Evolutionary conservation across 805 yeast genomes (phyloP).

Genomic region (Yamadazyma scolyti): DNA sequence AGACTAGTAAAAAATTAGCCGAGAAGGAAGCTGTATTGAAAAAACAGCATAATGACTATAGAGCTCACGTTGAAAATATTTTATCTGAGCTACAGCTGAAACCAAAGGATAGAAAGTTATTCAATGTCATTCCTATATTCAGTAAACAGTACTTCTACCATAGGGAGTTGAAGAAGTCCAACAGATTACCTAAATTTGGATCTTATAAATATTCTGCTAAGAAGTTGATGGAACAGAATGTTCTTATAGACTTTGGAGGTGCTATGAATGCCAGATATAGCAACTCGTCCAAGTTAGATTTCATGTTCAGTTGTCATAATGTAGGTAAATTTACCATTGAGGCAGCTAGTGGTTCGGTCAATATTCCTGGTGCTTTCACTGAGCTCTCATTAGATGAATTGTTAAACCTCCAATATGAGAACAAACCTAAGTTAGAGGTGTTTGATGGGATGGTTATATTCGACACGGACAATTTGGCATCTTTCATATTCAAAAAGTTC

Average conservation of each 20-base stretch:
- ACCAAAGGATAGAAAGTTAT: slow-evolving; percentile 44
- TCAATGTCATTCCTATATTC: slow-evolving; percentile 51
- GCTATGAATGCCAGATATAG: slow-evolving; percentile 32
- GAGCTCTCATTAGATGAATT: slow-evolving; percentile 68
- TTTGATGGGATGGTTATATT: slow-evolving; percentile 69
- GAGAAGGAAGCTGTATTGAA: slow-evolving; percentile 44
- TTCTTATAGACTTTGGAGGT: slow-evolving; percentile 60
- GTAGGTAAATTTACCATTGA: slow-evolving; percentile 73
- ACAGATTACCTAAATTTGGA: slow-evolving; percentile 71
- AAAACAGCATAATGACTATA: slow-evolving; percentile 44
- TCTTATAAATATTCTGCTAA: slow-evolving; percentile 74
- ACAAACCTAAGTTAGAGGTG: slow-evolving; percentile 46
- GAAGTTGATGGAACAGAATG: slow-evolving; percentile 68
- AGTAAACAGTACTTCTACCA: slow-evolving; percentile 76
- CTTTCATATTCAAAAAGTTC: slow-evolving; percentile 71
- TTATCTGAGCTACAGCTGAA: slow-evolving; percentile 41
- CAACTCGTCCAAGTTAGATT: slow-evolving; percentile 62
- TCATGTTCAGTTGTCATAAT: slow-evolving; percentile 72
- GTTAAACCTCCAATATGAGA: slow-evolving; percentile 70
- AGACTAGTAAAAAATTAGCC: slow-evolving; percentile 40
- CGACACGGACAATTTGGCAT: slow-evolving; percentile 63
- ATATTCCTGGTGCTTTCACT: slow-evolving; percentile 55
- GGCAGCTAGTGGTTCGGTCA: slow-evolving; percentile 68
- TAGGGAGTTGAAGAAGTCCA: slow-evolving; percentile 61
- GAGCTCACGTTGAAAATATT: slow-evolving; percentile 42